phyloP scores from a whole-genome alignment of 768 basidiomycete genomes.

The Pholiota microspora region DNA sequence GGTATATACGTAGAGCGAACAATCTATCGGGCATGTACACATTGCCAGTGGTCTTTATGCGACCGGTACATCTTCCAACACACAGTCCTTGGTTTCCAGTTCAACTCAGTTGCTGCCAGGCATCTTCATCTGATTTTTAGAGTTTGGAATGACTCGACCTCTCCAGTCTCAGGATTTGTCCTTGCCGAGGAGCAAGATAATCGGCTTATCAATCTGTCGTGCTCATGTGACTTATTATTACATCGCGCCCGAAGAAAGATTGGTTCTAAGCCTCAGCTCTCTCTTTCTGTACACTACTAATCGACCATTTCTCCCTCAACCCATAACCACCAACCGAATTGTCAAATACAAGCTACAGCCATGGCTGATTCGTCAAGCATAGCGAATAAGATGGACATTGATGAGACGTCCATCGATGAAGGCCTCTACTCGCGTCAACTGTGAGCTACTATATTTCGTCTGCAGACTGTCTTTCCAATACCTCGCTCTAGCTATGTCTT shows the following conservation, averaged over 20 bases:
- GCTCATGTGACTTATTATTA: conserved; percentile 20
- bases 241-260: conserved; percentile 18
- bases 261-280: not conserved
- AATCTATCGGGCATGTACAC: too few species aligned
- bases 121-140: too few species aligned
- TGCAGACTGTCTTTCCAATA: not conserved
- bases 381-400: conserved; percentile 72
- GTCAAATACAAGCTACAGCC: conserved; percentile 1
- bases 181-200: conserved; percentile 3
- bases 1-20: too few species aligned
- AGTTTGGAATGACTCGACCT: too few species aligned
- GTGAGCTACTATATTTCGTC: conserved; percentile 46
- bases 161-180: too few species aligned
- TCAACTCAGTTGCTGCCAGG: too few species aligned
- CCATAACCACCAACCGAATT: conserved; percentile 13
- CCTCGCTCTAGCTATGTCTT: conserved; percentile 71
- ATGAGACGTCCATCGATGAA: conserved; percentile 88
- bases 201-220: conserved; percentile 16
- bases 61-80: too few species aligned
- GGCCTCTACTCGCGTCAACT: conserved; percentile 92
- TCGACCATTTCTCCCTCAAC: conserved; percentile 1
- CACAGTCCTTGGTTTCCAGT: too few species aligned
- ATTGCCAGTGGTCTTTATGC: too few species aligned
- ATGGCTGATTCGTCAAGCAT: conserved; percentile 40
- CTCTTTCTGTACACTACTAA: conserved; percentile 2